phyloP scores from a whole-genome alignment of 1,284 basidiomycete genomes.

The Trichosporon asahii region DNA sequence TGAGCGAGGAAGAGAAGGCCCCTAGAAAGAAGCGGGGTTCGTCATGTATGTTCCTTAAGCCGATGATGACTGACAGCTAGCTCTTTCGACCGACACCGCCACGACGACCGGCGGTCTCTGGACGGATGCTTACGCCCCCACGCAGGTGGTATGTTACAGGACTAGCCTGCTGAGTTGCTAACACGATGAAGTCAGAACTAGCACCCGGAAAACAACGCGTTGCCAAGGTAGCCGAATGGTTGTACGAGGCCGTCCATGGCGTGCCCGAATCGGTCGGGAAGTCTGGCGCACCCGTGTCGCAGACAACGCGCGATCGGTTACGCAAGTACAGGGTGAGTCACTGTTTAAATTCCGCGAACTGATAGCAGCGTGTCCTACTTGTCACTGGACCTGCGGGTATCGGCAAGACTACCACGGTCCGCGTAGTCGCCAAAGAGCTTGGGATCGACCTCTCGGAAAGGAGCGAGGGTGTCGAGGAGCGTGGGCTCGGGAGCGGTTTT shows the following conservation, averaged over 20 bases:
- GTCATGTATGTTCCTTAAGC: background rate
- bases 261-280: background rate
- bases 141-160: conserved; percentile 56
- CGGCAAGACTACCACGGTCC: conserved; percentile 82
- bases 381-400: conserved; percentile 86
- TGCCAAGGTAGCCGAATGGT: conserved; percentile 77
- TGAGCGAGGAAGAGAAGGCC: conserved; percentile 20
- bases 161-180: background rate
- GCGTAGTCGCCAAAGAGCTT: conserved; percentile 70
- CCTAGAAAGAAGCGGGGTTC: background rate
- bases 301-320: conserved; percentile 58
- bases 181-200: conserved; percentile 63
- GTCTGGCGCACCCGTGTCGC: conserved; percentile 27
- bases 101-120: conserved; percentile 55
- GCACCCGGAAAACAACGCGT: conserved; percentile 87
- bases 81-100: background rate
- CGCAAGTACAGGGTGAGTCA: conserved; percentile 69
- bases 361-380: conserved; percentile 68
- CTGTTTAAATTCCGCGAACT: background rate
- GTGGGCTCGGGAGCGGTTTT: conserved; percentile 39
- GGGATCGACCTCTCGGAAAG: conserved; percentile 82
- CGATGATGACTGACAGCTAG: background rate
- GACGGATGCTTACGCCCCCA: conserved; percentile 73
- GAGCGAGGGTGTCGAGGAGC: conserved; percentile 55
- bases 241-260: conserved; percentile 74